Evolutionary conservation across 768 basidiomycete species (phyloP).

Genomic region (Gloeostereum incarnatum): DNA sequence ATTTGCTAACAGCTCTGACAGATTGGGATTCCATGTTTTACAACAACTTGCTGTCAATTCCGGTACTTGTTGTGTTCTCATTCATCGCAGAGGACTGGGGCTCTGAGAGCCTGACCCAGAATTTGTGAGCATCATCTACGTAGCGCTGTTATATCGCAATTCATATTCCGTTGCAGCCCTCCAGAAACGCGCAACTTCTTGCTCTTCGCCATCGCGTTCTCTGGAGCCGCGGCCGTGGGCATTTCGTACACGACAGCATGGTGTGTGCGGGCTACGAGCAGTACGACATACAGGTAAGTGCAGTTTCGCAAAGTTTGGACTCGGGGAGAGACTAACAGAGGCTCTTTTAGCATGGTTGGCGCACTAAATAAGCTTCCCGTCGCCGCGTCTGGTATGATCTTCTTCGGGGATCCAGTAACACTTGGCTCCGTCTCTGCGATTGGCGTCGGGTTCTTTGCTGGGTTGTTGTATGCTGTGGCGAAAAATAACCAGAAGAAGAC

Average conservation of each 20-base stretch:
- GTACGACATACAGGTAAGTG: slow-evolving; percentile 91
- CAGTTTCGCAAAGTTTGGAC: not conserved
- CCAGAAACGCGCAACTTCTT: slow-evolving; percentile 68
- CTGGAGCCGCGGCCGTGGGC: slow-evolving; percentile 94
- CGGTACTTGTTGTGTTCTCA: slow-evolving; percentile 77
- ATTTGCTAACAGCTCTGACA: too few species aligned
- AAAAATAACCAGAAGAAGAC: slow-evolving; percentile 88
- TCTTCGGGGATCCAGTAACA: slow-evolving; percentile 89
- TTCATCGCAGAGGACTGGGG: slow-evolving; percentile 88
- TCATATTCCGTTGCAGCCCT: slow-evolving; percentile 48
- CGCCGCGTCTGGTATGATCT: slow-evolving; percentile 96
- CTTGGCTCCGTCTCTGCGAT: slow-evolving; percentile 86
- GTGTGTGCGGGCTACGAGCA: slow-evolving; percentile 93
- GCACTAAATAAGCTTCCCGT: slow-evolving; percentile 97
- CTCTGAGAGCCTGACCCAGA: slow-evolving; percentile 58
- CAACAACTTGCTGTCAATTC: slow-evolving; percentile 93
- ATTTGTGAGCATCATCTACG: slow-evolving; percentile 65
- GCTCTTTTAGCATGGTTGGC: slow-evolving; percentile 74
- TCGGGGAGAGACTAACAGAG: not conserved
- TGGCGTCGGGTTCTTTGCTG: slow-evolving; percentile 82
- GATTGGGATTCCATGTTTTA: slow-evolving; percentile 99
- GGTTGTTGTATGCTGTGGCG: slow-evolving; percentile 85
- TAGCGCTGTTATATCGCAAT: not conserved
- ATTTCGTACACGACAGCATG: slow-evolving; percentile 99
- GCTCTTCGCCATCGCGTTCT: slow-evolving; percentile 85